Base-by-base conservation (phyloP, 2,329 filamentous ascomycete genomes). In the Talaromyces marneffei region DNA sequence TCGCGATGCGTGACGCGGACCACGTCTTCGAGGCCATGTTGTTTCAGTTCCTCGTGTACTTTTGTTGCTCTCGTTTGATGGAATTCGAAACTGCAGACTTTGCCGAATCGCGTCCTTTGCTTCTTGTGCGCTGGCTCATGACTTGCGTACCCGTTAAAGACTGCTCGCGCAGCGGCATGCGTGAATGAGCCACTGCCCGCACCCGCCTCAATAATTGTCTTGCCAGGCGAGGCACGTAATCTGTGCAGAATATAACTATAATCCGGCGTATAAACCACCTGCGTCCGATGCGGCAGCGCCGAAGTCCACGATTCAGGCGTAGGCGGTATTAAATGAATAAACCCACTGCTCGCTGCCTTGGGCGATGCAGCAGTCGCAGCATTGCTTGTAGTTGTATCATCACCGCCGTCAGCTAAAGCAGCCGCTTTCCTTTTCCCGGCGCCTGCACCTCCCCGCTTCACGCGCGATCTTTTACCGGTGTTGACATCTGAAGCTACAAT, bases 401-500 rank as follows among this genome's bases (percentile, higher is more conserved):
- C 56, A 55, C 33, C 42, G 31, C 33, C 57, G 14, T 53, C 57
- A 8, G 50, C 27, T 10, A 59, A 20, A 40, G 31, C 57, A 23
- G 46, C 46, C 3, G 72, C 78, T 58, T 81, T 80, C 40, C 79
- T 80, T 63, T 84, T 82, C 46, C 56, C 33, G n/a, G n/a, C n/a
- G n/a, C n/a, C n/a, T n/a, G n/a, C n/a, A n/a, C 72, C 74, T 58
- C 79, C 78, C 16, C 79, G 44, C 27, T 27, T 61, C 6, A 29
- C 88, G 57, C 89, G 84, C 35, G 91, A 91, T 68, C 92, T 82
- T n/a, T 91, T 94, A 12, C 92, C 92, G 0, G 92, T 97, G 70
- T 97, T 91, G 61, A 97, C 92, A 33, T 88, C 85, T 1, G 92
- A 96, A 7, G 94, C 94, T 52, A 91, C 84, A 23, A 97, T 87